Conservation (phyloP, 2,329 filamentous ascomycete genomes). For the Orbilia ellipsospora region DNA sequence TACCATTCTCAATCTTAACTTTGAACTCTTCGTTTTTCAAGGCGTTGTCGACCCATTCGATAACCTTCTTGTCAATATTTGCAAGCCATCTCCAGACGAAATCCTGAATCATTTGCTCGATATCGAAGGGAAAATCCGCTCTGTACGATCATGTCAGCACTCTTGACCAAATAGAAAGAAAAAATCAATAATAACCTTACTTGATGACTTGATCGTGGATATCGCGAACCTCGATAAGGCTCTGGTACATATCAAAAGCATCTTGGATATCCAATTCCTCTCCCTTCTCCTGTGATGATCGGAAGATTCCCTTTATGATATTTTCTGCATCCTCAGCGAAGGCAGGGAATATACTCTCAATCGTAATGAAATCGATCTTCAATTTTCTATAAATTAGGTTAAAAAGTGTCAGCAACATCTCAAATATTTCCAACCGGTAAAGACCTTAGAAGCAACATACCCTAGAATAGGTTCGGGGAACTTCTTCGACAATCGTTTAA, state of each 20-base stretch:
- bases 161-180: too few relatives aligned
- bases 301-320: conserved; percentile 82
- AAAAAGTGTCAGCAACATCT: conserved; percentile 8
- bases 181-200: conserved; percentile 16
- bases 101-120: conserved; percentile 85
- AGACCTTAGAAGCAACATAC: conserved; percentile 35
- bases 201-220: conserved; percentile 75
- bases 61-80: conserved; percentile 80
- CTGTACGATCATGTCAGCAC: conserved; percentile 4
- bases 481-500: conserved; percentile 89
- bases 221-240: conserved; percentile 83
- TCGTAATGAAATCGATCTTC: conserved; percentile 63
- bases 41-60: conserved; percentile 86
- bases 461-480: conserved; percentile 69
- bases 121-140: conserved; percentile 82
- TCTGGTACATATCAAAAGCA: conserved; percentile 91
- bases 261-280: conserved; percentile 87
- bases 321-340: conserved; percentile 91
- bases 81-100: conserved; percentile 98
- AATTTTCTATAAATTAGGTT: conserved; percentile 68
- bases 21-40: conserved; percentile 90
- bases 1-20: conserved; percentile 72
- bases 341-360: conserved; percentile 85
- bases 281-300: conserved; percentile 74
- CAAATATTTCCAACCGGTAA: background rate